Percentiles rank a stretch among this genome's conserved stretches.
These are phyloP conservation scores for Carex parvula DNA, from an alignment of 176 grass and related monocot species.

Conservation along the genomic window DNA sequence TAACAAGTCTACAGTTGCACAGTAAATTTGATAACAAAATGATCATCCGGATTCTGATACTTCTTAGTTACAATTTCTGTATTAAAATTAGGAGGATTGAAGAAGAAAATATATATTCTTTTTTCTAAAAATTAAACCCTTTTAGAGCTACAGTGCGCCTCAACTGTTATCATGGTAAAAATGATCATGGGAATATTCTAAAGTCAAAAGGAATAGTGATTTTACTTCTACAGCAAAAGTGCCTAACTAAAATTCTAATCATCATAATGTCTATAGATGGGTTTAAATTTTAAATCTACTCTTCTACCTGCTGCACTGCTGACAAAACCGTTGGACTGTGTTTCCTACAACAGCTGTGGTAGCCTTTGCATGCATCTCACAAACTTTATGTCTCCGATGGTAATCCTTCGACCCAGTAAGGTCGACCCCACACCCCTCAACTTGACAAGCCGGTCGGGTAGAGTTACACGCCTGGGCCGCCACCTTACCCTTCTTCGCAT, in stretches of 20 bases:
- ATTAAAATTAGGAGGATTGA: background rate
- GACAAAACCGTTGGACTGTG: conserved; percentile 77
- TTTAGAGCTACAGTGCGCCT: background rate
- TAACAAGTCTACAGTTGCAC: background rate
- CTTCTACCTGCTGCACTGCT: conserved; percentile 90
- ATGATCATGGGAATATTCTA: background rate
- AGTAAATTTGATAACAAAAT: background rate
- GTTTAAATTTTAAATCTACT: background rate
- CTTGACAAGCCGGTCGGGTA: conserved; percentile 52
- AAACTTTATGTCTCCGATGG: conserved; percentile 92
- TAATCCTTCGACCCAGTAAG: conserved; percentile 77
- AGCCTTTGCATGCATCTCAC: conserved; percentile 96
- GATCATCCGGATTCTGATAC: background rate
- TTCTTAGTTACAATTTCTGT: background rate
- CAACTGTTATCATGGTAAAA: background rate
- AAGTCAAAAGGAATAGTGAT: background rate
- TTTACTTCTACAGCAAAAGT: background rate
- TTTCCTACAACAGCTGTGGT: conserved; percentile 70
- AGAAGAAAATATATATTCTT: background rate
- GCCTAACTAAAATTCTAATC: background rate
- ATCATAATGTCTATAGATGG: background rate
- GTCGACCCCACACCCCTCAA: conserved; percentile 73
- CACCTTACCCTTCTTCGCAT: conserved; percentile 67
- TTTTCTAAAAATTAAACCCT: background rate
- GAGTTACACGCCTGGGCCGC: conserved; percentile 48